Evolutionary conservation across 768 basidiomycete genomes (phyloP).

Genomic region (Rhodotorula paludigena): DNA sequence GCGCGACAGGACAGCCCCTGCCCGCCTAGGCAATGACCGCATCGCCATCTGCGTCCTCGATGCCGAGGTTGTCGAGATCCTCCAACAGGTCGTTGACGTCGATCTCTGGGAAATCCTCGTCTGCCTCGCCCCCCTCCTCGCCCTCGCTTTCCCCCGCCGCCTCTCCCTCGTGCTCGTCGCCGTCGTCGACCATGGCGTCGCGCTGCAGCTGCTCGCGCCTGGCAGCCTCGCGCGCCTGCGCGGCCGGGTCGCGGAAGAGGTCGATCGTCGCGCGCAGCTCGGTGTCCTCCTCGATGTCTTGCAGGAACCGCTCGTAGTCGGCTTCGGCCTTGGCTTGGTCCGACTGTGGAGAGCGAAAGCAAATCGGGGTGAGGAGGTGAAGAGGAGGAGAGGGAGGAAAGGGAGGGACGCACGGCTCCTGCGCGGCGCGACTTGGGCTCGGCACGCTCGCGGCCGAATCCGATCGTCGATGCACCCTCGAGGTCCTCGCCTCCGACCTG

Average conservation of each 20-base stretch:
- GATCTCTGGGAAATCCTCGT: conserved; percentile 39
- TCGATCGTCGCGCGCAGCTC: conserved; percentile 83
- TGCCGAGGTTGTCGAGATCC: conserved; percentile 15
- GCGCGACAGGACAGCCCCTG: too few relatives aligned
- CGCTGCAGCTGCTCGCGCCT: neutral
- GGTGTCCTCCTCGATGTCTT: conserved; percentile 88
- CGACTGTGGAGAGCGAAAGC: neutral
- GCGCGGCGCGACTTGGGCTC: conserved; percentile 18
- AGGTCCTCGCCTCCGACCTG: conserved; percentile 57
- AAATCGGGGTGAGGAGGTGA: too few relatives aligned
- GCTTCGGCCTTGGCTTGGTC: conserved; percentile 72
- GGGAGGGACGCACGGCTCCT: neutral
- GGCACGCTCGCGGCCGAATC: conserved; percentile 37
- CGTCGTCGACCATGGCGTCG: conserved; percentile 23
- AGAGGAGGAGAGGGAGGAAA: neutral
- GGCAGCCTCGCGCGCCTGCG: too few relatives aligned
- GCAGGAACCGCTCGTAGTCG: conserved; percentile 93
- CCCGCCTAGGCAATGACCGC: too few relatives aligned
- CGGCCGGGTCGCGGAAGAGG: conserved; percentile 63
- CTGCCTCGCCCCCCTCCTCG: too few relatives aligned
- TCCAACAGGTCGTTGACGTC: conserved; percentile 30
- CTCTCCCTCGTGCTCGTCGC: conserved; percentile 2
- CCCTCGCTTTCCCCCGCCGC: too few relatives aligned
- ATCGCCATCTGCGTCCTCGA: too few relatives aligned
- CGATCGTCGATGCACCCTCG: conserved; percentile 66